Base-by-base conservation (phyloP, 352 stramenopile genomes). In the Albugo candida region DNA sequence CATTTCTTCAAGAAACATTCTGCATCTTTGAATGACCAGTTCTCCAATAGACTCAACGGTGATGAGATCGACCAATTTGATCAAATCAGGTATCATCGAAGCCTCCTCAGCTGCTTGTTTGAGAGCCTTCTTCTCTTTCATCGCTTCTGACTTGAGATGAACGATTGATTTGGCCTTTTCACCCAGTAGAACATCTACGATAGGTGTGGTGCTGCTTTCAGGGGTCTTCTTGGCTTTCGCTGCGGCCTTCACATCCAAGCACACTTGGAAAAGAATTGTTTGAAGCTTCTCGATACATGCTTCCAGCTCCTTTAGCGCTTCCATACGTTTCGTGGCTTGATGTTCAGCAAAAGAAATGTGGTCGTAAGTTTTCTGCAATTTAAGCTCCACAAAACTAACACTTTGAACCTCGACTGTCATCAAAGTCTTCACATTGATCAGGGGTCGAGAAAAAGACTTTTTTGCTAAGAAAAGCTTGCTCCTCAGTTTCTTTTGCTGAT, bases 11-110 rank as follows among this genome's bases (percentile, higher is more conserved):
- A 96, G 61, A 41, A 97, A 92, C 27, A 79, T 72, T 17, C 73
- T 60, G 41, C 76, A 88, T 47, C 71, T 93, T 31, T 88, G 66
- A 1, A 94, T 61, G 16, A 76, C 79, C 12, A 96, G 51, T 41
- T 71, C 67, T 18, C 94, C 80, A 8, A 97, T 66, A 51, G 78
- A 93, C 53, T 96, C 88, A 16, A 95, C 83, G 0, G 72, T 72
- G 1, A 97, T 69, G 48, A 95, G 96, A 55, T 97, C 91, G 11
- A 94, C 74, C 0, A 96, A 63, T 4, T 91, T 83, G 46, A 97
- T 94, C 16, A 97, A 92, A 43, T 95, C 80, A 13, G 75, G 65
- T 39, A 97, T 89, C 78, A 94, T 93, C 4, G 57, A 58, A 5
- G 75, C 75, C 50, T 96, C 91, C 51, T 94, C 69, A 0, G 70